phyloP scores from a whole-genome alignment of 345 rosid species.

The Citrus sp. region DNA sequence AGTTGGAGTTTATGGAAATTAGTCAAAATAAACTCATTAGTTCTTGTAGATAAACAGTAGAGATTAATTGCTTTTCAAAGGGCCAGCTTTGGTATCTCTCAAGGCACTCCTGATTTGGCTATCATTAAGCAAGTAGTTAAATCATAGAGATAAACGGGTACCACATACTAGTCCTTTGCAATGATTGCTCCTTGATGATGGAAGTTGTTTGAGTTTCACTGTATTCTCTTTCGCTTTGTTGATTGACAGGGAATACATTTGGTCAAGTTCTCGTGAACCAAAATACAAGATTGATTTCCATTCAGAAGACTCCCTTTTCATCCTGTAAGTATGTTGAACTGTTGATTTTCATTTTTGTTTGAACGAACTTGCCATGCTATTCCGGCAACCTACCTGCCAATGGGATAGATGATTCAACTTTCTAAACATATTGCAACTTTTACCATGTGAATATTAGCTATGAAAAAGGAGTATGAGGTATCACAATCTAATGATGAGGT shows the following conservation, averaged over 20 bases:
- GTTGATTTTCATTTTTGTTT: background rate
- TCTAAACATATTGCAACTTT: background rate
- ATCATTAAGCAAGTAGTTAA: background rate
- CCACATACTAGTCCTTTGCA: background rate
- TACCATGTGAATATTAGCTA: background rate
- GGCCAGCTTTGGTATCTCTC: background rate
- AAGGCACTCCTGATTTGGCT: background rate
- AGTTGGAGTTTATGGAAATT: background rate
- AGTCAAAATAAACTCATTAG: background rate
- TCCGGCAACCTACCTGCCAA: background rate
- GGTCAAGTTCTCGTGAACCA: slow-evolving; percentile 73
- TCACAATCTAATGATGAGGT: too few species aligned
- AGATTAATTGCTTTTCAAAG: background rate
- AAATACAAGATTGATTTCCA: slow-evolving; percentile 76
- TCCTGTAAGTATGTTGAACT: slow-evolving; percentile 49
- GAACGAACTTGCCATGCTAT: background rate
- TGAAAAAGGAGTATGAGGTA: background rate
- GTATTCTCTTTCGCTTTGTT: background rate
- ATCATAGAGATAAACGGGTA: background rate
- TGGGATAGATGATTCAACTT: background rate
- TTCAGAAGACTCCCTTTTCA: slow-evolving; percentile 69
- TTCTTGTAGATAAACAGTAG: background rate
- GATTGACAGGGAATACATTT: slow-evolving; percentile 58
- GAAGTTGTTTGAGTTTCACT: background rate
- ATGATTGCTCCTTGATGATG: background rate